Conservation (phyloP, 2,329 filamentous ascomycete species). For the Cladophialophora psammophila region DNA sequence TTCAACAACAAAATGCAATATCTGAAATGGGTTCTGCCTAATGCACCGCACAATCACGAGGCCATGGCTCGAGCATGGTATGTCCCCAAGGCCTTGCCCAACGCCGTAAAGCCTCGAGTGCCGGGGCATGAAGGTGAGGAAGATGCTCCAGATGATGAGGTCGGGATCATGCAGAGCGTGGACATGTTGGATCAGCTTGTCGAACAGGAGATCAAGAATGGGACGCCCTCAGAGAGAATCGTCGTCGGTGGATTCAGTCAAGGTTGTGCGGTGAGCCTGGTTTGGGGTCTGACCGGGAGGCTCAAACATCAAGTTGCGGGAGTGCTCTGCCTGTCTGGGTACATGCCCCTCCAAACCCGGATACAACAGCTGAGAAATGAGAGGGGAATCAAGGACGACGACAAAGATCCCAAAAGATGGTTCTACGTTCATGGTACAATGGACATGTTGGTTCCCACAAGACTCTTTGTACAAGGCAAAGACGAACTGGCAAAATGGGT, state of each 20-base stretch:
- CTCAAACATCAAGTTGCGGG: conserved; percentile 45
- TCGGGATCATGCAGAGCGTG: conserved; percentile 51
- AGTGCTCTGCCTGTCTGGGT: conserved; percentile 56
- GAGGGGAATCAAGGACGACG: conserved; percentile 38
- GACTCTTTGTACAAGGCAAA: conserved; percentile 52
- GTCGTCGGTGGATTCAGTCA: conserved; percentile 59
- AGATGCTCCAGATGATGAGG: conserved; percentile 55
- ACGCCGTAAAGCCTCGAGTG: conserved; percentile 50
- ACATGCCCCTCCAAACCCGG: conserved; percentile 53
- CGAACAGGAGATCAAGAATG: conserved; percentile 51
- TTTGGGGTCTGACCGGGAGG: conserved; percentile 52
- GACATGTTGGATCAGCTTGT: conserved; percentile 53
- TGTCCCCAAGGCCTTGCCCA: conserved; percentile 55
- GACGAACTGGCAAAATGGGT: conserved; percentile 48
- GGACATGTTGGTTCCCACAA: conserved; percentile 58
- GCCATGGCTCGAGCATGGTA: conserved; percentile 50
- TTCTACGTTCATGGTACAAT: conserved; percentile 58
- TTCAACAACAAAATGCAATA: conserved; percentile 57
- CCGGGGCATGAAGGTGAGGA: conserved; percentile 52
- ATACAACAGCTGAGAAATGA: conserved; percentile 50
- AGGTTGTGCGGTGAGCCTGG: conserved; percentile 55
- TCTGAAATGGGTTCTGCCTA: conserved; percentile 60
- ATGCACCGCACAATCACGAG: conserved; percentile 57
- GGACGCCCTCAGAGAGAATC: conserved; percentile 52
- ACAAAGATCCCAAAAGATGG: conserved; percentile 49